A percentile compares a stretch with the other conserved stretches of the same genome.
phyloP scores from a whole-genome alignment of 192 early-diverging fungal genomes.

The Entomortierella parvispora region DNA sequence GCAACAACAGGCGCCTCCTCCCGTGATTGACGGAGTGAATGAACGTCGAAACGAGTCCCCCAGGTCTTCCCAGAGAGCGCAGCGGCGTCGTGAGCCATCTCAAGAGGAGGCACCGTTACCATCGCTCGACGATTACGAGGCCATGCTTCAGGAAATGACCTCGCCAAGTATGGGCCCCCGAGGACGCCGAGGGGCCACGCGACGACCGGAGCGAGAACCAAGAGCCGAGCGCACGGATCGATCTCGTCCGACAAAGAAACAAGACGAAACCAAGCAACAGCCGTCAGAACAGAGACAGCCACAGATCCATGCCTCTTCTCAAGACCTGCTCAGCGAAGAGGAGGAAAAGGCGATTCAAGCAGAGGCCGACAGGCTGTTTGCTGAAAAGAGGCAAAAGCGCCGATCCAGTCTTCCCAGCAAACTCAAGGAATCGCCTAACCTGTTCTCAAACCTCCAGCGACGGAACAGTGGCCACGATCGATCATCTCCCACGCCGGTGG shows the following conservation, averaged over 20 bases:
- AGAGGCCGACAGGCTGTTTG: neutral
- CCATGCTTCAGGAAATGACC: slow-evolving; percentile 41
- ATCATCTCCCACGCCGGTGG: neutral
- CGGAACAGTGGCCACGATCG: slow-evolving; percentile 18
- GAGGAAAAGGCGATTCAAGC: neutral
- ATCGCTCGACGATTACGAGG: slow-evolving; percentile 43
- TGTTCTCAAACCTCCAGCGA: slow-evolving; percentile 19
- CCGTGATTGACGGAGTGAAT: too few relatives aligned
- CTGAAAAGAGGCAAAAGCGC: slow-evolving; percentile 14
- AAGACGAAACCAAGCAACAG: neutral
- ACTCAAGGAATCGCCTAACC: slow-evolving; percentile 21
- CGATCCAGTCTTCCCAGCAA: slow-evolving; percentile 47
- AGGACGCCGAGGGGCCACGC: neutral
- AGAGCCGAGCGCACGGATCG: neutral
- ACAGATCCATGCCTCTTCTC: neutral
- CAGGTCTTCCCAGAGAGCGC: too few relatives aligned
- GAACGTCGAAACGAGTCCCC: too few relatives aligned
- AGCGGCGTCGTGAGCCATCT: neutral
- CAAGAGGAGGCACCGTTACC: slow-evolving; percentile 3
- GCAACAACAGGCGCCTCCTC: too few relatives aligned
- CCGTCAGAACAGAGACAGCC: neutral
- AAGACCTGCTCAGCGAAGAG: neutral
- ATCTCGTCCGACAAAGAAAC: too few relatives aligned
- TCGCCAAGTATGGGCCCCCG: slow-evolving; percentile 28
- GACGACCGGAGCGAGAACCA: slow-evolving; percentile 19